A percentile compares a stretch with the other conserved stretches of the same genome.
Conservation (phyloP, 768 basidiomycete genomes). For the Coprinellus micaceus region DNA sequence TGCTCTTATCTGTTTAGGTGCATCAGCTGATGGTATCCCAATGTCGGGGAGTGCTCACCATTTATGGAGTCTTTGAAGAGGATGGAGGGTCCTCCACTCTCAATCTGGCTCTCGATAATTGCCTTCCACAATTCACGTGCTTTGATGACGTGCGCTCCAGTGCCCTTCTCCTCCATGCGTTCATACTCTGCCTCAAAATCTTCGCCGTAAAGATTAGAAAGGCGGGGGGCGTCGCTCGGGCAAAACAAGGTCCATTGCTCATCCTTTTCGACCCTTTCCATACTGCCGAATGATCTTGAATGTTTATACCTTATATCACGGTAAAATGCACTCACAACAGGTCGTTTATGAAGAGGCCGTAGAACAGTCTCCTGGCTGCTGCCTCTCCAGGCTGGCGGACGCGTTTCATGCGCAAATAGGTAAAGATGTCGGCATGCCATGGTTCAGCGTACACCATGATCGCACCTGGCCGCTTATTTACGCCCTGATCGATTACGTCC, state of each 20-base stretch:
- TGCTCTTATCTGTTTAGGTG: background rate
- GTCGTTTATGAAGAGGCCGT: background rate
- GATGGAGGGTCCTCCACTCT: conserved; percentile 1
- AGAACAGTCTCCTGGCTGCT: background rate
- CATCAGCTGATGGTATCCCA: too few species aligned
- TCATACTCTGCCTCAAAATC: background rate
- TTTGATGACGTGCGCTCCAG: background rate
- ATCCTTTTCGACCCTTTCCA: conserved; percentile 1
- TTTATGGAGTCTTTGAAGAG: conserved; percentile 6
- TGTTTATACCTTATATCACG: background rate
- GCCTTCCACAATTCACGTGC: background rate
- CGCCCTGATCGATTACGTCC: background rate
- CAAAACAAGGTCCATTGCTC: conserved; percentile 2
- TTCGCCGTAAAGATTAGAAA: background rate
- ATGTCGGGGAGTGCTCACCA: background rate
- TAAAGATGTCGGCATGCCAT: conserved; percentile 1
- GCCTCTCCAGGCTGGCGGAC: background rate
- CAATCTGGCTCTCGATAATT: background rate
- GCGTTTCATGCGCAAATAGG: background rate
- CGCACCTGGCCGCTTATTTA: background rate
- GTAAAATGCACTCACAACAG: background rate
- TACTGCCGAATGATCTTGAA: background rate
- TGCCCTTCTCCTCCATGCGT: background rate
- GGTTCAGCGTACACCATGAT: background rate
- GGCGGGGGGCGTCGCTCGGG: background rate